phyloP scores from a whole-genome alignment of 1,139 yeast genomes.

The Groenewaldozyma sp. region DNA sequence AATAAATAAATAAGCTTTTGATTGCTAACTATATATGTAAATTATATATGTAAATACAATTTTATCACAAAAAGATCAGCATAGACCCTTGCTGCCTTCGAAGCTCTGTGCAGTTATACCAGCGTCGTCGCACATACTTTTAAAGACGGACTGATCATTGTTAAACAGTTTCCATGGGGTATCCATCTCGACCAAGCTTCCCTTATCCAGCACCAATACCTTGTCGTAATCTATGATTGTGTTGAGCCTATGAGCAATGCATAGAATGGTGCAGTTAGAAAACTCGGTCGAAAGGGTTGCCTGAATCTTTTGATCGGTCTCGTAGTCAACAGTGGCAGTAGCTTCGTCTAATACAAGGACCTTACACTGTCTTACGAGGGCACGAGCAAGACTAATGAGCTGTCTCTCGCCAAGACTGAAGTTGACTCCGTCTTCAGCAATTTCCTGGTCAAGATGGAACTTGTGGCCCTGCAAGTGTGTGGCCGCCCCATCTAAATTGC shows the following conservation, averaged over 20 bases:
- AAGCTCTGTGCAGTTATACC: slow-evolving; percentile 30
- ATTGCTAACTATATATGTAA: too few species aligned
- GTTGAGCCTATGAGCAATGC: slow-evolving; percentile 71
- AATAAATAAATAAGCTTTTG: too few species aligned
- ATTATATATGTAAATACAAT: too few species aligned
- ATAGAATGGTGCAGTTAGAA: slow-evolving; percentile 55
- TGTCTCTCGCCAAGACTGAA: slow-evolving; percentile 75
- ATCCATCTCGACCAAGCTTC: slow-evolving; percentile 50
- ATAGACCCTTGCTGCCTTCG: too few species aligned
- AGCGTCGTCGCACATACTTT: slow-evolving; percentile 50
- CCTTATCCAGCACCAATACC: slow-evolving; percentile 57
- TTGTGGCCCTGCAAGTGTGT: slow-evolving; percentile 32
- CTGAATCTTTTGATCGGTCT: slow-evolving; percentile 65
- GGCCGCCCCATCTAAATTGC: slow-evolving; percentile 19
- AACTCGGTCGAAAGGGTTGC: slow-evolving; percentile 54
- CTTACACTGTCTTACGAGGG: slow-evolving; percentile 59
- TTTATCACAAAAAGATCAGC: too few species aligned
- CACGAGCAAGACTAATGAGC: slow-evolving; percentile 64
- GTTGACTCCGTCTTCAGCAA: slow-evolving; percentile 65
- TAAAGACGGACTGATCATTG: slow-evolving; percentile 38
- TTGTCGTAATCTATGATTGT: slow-evolving; percentile 59
- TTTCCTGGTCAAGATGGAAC: slow-evolving; percentile 56
- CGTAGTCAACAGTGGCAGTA: slow-evolving; percentile 77
- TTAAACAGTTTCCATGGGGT: slow-evolving; percentile 33
- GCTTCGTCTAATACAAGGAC: slow-evolving; percentile 73